Evolutionary conservation across 2,329 filamentous ascomycete genomes (phyloP).

Genomic region (Cryoendolithus antarcticus): DNA sequence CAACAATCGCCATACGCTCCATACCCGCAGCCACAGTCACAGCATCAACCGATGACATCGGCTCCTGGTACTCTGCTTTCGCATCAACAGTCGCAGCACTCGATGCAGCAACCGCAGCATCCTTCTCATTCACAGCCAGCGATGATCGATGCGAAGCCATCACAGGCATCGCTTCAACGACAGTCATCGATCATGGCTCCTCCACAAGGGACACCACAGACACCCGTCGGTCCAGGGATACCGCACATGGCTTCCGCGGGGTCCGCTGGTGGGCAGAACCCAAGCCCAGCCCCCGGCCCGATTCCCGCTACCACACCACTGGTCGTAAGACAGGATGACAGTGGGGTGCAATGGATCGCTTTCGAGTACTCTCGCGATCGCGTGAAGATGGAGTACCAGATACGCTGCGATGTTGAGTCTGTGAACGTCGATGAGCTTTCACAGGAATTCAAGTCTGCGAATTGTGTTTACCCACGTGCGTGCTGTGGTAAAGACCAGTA

Average conservation of each 20-base stretch:
- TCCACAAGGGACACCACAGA: constrained; percentile 14
- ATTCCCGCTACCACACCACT: constrained; percentile 93
- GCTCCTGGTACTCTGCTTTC: constrained; percentile 40
- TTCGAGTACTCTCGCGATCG: constrained; percentile 95
- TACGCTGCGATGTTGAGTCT: constrained; percentile 93
- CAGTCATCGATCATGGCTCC: constrained; percentile 1
- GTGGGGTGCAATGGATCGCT: constrained; percentile 96
- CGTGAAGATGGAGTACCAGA: constrained; percentile 99
- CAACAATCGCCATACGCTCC: constrained; percentile 45
- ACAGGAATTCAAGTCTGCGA: constrained; percentile 89
- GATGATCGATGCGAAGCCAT: constrained; percentile 14
- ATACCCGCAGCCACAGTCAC: constrained; percentile 39
- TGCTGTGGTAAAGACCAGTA: constrained; percentile 95
- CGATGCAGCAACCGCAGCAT: constrained; percentile 11
- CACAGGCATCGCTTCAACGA: constrained; percentile 1
- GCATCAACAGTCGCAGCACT: constrained; percentile 25
- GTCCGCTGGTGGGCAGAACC: constrained; percentile 49
- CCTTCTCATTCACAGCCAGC: constrained; percentile 11
- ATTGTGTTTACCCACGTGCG: constrained; percentile 92
- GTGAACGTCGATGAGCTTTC: constrained; percentile 82
- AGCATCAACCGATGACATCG: constrained; percentile 43
- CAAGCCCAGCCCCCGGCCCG: constrained; percentile 84
- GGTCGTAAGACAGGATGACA: constrained; percentile 87
- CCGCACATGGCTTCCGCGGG: constrained; percentile 8
- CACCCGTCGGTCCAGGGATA: constrained; percentile 20